A percentile compares a stretch with the other conserved stretches of the same genome.
Evolutionary conservation across 306 rosid genomes (phyloP).

Genomic region (Styphnolobium japonicum): DNA sequence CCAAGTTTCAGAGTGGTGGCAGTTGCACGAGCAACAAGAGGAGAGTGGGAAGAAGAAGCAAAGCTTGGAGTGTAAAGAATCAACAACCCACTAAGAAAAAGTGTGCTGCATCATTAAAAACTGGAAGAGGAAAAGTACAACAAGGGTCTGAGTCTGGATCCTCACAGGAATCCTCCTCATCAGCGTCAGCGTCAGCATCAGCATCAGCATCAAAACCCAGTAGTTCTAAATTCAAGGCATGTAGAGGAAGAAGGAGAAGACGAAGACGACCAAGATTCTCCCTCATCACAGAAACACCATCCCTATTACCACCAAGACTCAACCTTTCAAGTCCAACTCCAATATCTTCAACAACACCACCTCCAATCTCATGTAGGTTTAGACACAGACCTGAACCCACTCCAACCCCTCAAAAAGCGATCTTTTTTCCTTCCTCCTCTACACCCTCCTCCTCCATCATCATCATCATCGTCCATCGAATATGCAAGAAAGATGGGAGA

Average conservation of each 20-base stretch:
- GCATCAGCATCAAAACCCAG: conserved; percentile 18
- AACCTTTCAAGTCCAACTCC: conserved; percentile 27
- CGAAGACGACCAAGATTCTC: conserved; percentile 25
- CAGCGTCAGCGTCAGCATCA: conserved; percentile 27
- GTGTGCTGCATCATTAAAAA: conserved; percentile 39
- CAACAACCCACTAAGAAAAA: conserved; percentile 22
- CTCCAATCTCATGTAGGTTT: conserved; percentile 9
- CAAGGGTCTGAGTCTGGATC: conserved; percentile 81
- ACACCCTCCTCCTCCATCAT: conserved; percentile 11
- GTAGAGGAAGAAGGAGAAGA: conserved; percentile 25
- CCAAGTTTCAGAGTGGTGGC: conserved; percentile 45
- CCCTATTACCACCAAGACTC: conserved; percentile 4
- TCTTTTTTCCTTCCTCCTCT: conserved; percentile 25
- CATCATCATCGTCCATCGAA: conserved; percentile 43
- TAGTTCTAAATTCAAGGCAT: conserved; percentile 28
- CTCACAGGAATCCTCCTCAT: conserved; percentile 54
- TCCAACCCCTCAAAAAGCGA: conserved; percentile 38
- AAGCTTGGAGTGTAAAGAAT: conserved; percentile 17
- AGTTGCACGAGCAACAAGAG: conserved; percentile 39
- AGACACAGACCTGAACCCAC: conserved; percentile 22
- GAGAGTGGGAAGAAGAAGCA: neutral
- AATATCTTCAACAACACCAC: conserved; percentile 14
- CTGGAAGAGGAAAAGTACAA: conserved; percentile 62
- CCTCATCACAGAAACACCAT: conserved; percentile 20
- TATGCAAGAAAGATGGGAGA: conserved; percentile 78